phyloP scores from a whole-genome alignment of 2,329 filamentous ascomycete species.

The Myriosclerotinia duriaeana region DNA sequence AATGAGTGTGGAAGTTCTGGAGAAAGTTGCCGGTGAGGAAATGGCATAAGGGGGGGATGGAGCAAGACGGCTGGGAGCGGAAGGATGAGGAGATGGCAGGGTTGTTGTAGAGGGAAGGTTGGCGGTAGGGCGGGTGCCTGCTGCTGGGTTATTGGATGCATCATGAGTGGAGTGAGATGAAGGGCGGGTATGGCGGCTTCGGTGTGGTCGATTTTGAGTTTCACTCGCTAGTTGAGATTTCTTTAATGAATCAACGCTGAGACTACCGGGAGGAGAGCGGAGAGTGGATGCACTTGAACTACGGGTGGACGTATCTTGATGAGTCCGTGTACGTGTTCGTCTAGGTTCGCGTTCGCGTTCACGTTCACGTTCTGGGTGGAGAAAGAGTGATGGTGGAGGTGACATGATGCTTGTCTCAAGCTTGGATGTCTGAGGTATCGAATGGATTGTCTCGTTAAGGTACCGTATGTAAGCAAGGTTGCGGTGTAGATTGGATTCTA shows the following conservation, averaged over 20 bases:
- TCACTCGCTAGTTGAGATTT: constrained; percentile 3
- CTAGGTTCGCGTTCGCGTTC: background rate
- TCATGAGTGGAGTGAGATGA: background rate
- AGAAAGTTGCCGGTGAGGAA: background rate
- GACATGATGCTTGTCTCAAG: constrained; percentile 11
- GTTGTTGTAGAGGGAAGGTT: background rate
- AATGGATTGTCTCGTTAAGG: constrained; percentile 9
- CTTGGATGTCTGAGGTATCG: background rate
- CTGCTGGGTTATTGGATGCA: background rate
- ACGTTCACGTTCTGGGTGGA: background rate
- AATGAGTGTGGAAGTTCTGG: constrained; percentile 6
- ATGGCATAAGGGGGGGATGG: background rate
- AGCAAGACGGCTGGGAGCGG: background rate
- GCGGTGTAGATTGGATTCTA: constrained; percentile 1
- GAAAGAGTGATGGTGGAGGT: constrained; percentile 4
- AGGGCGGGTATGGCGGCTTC: background rate
- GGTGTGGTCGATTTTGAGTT: constrained; percentile 8
- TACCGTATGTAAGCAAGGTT: background rate
- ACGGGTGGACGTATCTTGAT: background rate
- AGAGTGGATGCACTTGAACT: constrained; percentile 18
- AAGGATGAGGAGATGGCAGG: background rate
- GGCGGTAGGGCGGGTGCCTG: background rate
- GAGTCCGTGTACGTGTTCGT: background rate
- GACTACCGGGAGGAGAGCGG: background rate
- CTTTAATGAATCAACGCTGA: background rate